Evolutionary conservation across 164 flowering plant genomes (phyloP), one percentile per base, ranked within the genome.

Genomic region (Macadamia tetraphylla): DNA sequence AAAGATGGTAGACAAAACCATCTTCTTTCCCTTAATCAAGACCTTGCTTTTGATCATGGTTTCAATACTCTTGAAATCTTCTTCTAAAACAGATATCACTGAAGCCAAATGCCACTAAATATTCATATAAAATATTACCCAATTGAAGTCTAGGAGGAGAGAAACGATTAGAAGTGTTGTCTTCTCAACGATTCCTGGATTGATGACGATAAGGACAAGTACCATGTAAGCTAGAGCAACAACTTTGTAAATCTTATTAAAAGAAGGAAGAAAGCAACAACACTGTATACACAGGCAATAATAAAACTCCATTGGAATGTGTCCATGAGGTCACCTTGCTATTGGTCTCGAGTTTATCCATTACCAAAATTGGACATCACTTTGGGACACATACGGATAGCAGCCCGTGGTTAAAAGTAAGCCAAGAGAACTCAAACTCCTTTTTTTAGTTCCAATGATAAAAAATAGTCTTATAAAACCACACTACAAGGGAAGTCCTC

Each of bases 11-110:
- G 70, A 57, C 0, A 82, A 65, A 0, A 79, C 61, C 9, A 74
- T 10, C 64, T 55, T 65, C 74, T 82, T 90, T 0, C 93, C 96
- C 68, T 79, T 83, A 1, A 86, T 73, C 78, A 90, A 63, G 0
- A 10, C 70, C 69, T 71, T 75, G 82, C 93, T 82, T 78, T 88
- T 88, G 29, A 42, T 49, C 88, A 88, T 80, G 15, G 96, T 90
- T 60, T 62, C 56, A 13, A 80, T 6, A 40, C 96, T 90, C 17
- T 75, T 79, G 0, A 42, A 44, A 3, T 23, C 23, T 23, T 83
- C 87, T 67, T 90, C 93, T 44, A 88, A 57, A 1, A 90, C 88
- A 2, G 91, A 77, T 0, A 88, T 70, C 7, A 90, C 87, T 63
- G 81, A 80, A 1, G 93, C 96, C 75, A 90, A 23, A 3, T 84